phyloP scores from a whole-genome alignment of 1,284 basidiomycete species.

The Trichosporon sp. region DNA sequence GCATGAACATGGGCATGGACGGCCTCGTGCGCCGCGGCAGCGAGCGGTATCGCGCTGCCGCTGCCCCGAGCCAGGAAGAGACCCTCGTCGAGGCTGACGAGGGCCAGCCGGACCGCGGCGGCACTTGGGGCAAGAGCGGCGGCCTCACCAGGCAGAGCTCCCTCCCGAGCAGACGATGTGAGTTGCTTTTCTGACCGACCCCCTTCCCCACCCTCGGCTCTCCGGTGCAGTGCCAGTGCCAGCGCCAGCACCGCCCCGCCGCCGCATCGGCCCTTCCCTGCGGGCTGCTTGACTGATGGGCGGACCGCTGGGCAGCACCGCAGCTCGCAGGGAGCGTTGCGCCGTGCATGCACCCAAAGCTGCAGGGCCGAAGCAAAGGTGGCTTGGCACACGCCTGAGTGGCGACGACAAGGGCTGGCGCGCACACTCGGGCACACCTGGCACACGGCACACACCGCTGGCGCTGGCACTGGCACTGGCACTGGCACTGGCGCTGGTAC shows the following conservation, averaged over 20 bases:
- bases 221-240: no score
- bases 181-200: constrained; percentile 18
- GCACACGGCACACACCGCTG: not conserved
- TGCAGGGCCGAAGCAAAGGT: not conserved
- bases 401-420: not conserved
- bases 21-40: constrained; percentile 22
- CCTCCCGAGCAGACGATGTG: constrained; percentile 39
- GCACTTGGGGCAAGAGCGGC: constrained; percentile 30
- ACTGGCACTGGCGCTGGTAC: not conserved
- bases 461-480: not conserved
- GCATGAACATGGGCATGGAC: constrained; percentile 1
- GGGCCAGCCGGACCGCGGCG: constrained; percentile 24
- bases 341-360: not conserved
- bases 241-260: no score
- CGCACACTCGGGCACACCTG: not conserved
- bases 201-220: not conserved
- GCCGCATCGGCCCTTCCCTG: not conserved
- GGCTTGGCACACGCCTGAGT: not conserved
- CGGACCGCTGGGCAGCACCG: not conserved
- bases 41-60: constrained; percentile 28
- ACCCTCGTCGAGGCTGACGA: constrained; percentile 29
- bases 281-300: not conserved
- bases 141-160: constrained; percentile 42
- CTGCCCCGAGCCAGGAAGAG: constrained; percentile 26
- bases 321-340: not conserved